A percentile compares a stretch with the other conserved stretches of the same genome.
Conservation (phyloP, 2,329 filamentous ascomycete genomes). For the Alternaria brassicae region DNA sequence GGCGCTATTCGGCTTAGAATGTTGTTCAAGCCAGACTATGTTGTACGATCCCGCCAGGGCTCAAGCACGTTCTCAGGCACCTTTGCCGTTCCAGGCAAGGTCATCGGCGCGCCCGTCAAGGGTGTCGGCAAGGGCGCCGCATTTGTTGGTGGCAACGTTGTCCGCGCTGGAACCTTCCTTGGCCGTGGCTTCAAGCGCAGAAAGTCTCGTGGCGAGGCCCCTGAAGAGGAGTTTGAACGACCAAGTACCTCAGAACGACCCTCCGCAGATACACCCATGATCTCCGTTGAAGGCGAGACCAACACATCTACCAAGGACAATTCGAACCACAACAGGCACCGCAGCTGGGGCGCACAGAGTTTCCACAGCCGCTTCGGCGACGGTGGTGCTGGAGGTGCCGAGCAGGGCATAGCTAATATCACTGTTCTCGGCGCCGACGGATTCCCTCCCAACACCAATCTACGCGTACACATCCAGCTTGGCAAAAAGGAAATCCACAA, state of each 20-base stretch:
- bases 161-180: constrained; percentile 89
- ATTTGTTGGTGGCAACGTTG: constrained; percentile 76
- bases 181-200: constrained; percentile 80
- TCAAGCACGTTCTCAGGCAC: constrained; percentile 93
- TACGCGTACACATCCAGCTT: constrained; percentile 78
- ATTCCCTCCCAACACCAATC: constrained; percentile 76
- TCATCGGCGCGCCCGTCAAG: constrained; percentile 95
- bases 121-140: constrained; percentile 80
- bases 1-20: constrained; percentile 82
- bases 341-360: constrained; percentile 48
- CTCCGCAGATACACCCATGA: constrained; percentile 39
- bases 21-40: constrained; percentile 91
- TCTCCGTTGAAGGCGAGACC: constrained; percentile 41
- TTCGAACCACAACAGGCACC: constrained; percentile 44
- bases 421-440: constrained; percentile 79
- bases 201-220: constrained; percentile 62
- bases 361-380: constrained; percentile 50
- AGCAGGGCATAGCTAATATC: constrained; percentile 79
- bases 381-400: constrained; percentile 58
- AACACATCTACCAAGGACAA: constrained; percentile 15
- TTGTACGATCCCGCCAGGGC: constrained; percentile 84
- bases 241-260: constrained; percentile 52
- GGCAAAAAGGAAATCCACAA: constrained; percentile 81
- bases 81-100: constrained; percentile 84
- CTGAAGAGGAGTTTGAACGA: constrained; percentile 52